Conservation (phyloP, 148 eudicot genomes). For the Vaccinium macrocarpon region DNA sequence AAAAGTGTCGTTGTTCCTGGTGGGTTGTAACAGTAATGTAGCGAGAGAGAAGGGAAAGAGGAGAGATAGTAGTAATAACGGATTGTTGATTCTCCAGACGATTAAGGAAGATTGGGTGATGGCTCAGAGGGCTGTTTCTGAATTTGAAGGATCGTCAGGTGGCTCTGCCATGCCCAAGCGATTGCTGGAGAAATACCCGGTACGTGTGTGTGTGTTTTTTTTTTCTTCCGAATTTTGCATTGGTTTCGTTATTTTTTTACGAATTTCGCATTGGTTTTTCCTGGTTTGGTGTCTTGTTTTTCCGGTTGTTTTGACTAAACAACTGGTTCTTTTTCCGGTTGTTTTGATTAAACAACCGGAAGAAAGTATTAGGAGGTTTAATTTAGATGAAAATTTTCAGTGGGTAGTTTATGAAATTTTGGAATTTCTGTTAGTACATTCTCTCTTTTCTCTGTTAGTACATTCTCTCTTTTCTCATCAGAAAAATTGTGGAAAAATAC, state of each 20-base stretch:
- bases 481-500: not conserved
- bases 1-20: conserved; percentile 17
- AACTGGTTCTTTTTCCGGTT: not conserved
- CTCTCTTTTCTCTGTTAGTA: not conserved
- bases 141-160: not conserved
- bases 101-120: not conserved
- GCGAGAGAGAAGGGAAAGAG: not conserved
- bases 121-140: conserved; percentile 9
- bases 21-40: conserved; percentile 7
- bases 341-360: not conserved
- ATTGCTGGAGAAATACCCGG: conserved; percentile 17
- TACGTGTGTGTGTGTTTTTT: too few relatives aligned
- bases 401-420: too few relatives aligned
- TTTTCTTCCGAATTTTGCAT: not conserved
- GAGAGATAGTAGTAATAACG: not conserved
- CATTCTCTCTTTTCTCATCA: not conserved
- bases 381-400: not conserved
- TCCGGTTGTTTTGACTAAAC: not conserved
- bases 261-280: not conserved
- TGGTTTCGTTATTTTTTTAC: not conserved
- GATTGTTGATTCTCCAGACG: not conserved
- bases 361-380: not conserved
- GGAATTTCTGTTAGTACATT: not conserved
- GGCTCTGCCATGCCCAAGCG: conserved; percentile 13
- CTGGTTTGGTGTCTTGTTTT: not conserved